phyloP scores from a whole-genome alignment of 129 eudicot species.

The Smallanthus sonchifolius region DNA sequence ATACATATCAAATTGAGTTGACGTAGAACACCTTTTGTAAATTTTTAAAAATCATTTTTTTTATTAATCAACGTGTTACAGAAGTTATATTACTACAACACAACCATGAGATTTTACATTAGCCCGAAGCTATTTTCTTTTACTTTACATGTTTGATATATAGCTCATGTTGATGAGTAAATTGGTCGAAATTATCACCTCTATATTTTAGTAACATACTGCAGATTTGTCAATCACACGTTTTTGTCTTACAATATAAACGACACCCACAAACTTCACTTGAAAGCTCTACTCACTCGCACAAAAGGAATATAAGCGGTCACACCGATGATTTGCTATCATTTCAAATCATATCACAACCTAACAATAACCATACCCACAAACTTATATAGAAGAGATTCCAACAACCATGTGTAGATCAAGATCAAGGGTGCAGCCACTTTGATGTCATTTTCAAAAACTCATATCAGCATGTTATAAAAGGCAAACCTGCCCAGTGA shows the following conservation, averaged over 20 bases:
- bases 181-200: background rate
- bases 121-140: background rate
- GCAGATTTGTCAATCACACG: background rate
- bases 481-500: constrained; percentile 26
- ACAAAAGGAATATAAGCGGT: constrained; percentile 26
- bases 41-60: background rate
- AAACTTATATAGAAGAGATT: constrained; percentile 11
- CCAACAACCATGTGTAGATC: constrained; percentile 11
- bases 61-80: background rate
- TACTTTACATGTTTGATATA: background rate
- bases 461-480: constrained; percentile 23
- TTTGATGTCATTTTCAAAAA: constrained; percentile 24
- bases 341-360: constrained; percentile 16
- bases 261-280: background rate
- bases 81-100: background rate
- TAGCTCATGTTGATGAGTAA: background rate
- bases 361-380: background rate
- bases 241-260: background rate
- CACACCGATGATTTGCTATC: constrained; percentile 15
- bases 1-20: background rate
- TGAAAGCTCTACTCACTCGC: background rate
- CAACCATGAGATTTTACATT: background rate
- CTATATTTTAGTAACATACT: background rate
- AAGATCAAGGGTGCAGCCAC: constrained; percentile 21
- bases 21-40: background rate